Evolutionary conservation across 1,284 basidiomycete species (phyloP), one percentile per base, ranked within the genome.

Genomic region (Naganishia sp.): DNA sequence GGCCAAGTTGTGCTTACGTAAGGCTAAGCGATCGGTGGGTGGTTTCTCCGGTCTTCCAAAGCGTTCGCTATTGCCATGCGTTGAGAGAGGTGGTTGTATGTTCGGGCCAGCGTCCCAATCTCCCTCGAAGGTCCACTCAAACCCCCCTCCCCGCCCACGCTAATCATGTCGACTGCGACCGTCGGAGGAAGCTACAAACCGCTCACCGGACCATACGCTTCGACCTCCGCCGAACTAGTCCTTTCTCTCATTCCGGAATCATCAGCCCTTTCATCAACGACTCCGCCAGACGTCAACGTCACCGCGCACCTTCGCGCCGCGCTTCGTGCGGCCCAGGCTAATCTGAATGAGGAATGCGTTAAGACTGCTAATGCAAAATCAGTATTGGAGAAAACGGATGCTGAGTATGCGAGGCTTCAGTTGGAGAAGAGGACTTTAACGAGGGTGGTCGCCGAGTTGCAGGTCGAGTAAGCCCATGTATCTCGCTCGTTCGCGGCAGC

Each of bases 131-230:
- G 6, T 10, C 42, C 6, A 11, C 23, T 16, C 11, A 7, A 39
- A 42, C 25, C 9, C 42, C 18, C n/a, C 39, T 16, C 11, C 7
- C 23, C 23, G 10, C 6, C 43, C 1, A 11, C 23, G 18, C 18
- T 15, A 16, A 59, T n/a, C 3, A 61, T 61, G 59, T 36, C 48
- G 25, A 52, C 59, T 23, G 48, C 59, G 16, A 7, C 39, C 36
- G 48, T 42, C n/a, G 59, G 46, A 52, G 59, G 48, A 50, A 61
- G 59, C 48, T 61, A 61, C 16, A 61, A 61, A 43, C 59, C 59
- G n/a, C 48, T 61, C 48, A 61, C 59, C 9, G 59, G 59, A 2
- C 59, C 59, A 5, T 61, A 61, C 59, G 48, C 59, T 28, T 39
- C 59, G 31, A 23, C 59, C 33, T 42, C 59, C 11, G 49, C 59